Percentiles rank a stretch among this genome's conserved stretches.
phyloP scores from a whole-genome alignment of 2,329 filamentous ascomycete species.

The Tolypocladium guangdongense region DNA sequence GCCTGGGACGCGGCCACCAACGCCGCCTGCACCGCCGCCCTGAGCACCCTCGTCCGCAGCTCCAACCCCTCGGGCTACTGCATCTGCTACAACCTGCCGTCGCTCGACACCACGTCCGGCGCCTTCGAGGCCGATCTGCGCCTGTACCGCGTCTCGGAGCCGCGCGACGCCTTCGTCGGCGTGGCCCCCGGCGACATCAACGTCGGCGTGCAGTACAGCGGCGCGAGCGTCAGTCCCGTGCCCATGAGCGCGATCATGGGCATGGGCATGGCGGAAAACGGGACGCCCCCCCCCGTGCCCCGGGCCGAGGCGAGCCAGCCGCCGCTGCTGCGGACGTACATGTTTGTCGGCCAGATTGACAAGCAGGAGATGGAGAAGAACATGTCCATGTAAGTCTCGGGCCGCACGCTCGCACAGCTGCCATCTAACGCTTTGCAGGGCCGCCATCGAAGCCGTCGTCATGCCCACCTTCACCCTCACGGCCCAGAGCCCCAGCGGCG shows the following conservation, averaged over 20 bases:
- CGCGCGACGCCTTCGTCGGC: slow-evolving; percentile 41
- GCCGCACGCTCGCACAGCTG: neutral
- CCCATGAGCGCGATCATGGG: slow-evolving; percentile 13
- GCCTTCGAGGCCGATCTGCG: slow-evolving; percentile 68
- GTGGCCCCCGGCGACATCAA: slow-evolving; percentile 41
- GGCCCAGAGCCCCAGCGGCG: slow-evolving; percentile 39
- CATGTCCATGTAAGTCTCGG: slow-evolving; percentile 47
- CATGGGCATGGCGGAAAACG: slow-evolving; percentile 11
- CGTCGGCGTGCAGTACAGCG: slow-evolving; percentile 43
- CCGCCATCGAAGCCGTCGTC: slow-evolving; percentile 49
- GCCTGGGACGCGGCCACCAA: slow-evolving; percentile 46
- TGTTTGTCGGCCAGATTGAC: slow-evolving; percentile 61
- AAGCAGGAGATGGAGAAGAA: slow-evolving; percentile 37
- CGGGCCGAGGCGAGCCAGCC: slow-evolving; percentile 13
- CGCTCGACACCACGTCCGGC: slow-evolving; percentile 55
- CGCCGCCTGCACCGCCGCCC: slow-evolving; percentile 45
- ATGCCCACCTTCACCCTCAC: slow-evolving; percentile 58
- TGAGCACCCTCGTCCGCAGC: slow-evolving; percentile 44
- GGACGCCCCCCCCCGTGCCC: slow-evolving; percentile 4
- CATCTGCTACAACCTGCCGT: slow-evolving; percentile 73
- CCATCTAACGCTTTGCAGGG: slow-evolving; percentile 23
- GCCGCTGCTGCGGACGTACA: slow-evolving; percentile 48
- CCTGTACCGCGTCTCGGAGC: slow-evolving; percentile 56
- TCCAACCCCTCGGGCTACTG: slow-evolving; percentile 67
- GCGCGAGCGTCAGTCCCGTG: slow-evolving; percentile 29